These are phyloP conservation scores for Lichtheimia hyalospora DNA, from an alignment of 371 early-diverging fungal genomes.

Conservation along the genomic window DNA sequence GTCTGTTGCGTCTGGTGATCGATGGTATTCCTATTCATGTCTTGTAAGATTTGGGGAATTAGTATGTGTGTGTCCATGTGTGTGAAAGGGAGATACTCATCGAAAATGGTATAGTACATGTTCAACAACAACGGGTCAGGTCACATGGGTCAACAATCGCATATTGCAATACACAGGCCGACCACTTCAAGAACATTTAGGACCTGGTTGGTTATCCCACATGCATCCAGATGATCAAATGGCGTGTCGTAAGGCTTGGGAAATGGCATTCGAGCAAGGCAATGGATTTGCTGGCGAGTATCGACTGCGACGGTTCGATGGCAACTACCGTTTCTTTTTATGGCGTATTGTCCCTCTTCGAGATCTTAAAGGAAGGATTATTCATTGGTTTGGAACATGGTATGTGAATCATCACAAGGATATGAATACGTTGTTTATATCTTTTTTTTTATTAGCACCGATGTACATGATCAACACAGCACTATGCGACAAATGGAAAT, in stretches of 20 bases:
- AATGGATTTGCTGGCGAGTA: conserved; percentile 63
- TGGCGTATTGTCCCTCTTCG: conserved; percentile 62
- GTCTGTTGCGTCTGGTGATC: conserved; percentile 56
- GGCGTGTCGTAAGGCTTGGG: conserved; percentile 52
- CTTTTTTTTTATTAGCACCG: conserved; percentile 38
- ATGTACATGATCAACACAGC: conserved; percentile 63
- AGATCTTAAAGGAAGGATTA: conserved; percentile 56
- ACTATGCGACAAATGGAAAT: conserved; percentile 57
- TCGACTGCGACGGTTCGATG: conserved; percentile 59
- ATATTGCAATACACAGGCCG: conserved; percentile 56
- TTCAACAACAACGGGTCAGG: conserved; percentile 50
- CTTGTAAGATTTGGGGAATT: conserved; percentile 49
- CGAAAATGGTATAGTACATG: conserved; percentile 42
- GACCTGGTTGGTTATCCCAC: conserved; percentile 51
- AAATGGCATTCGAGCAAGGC: conserved; percentile 53
- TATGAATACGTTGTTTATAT: neutral
- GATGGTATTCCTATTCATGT: conserved; percentile 68
- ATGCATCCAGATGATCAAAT: conserved; percentile 62
- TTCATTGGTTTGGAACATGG: conserved; percentile 60
- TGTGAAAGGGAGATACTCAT: neutral
- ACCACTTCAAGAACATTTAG: conserved; percentile 50
- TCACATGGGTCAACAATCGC: conserved; percentile 70
- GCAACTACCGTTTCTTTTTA: conserved; percentile 60
- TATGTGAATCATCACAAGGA: neutral
- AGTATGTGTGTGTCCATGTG: neutral